These are phyloP conservation scores for Podospora tetraspora DNA, from an alignment of 495 filamentous ascomycete species.

Conservation along the genomic window DNA sequence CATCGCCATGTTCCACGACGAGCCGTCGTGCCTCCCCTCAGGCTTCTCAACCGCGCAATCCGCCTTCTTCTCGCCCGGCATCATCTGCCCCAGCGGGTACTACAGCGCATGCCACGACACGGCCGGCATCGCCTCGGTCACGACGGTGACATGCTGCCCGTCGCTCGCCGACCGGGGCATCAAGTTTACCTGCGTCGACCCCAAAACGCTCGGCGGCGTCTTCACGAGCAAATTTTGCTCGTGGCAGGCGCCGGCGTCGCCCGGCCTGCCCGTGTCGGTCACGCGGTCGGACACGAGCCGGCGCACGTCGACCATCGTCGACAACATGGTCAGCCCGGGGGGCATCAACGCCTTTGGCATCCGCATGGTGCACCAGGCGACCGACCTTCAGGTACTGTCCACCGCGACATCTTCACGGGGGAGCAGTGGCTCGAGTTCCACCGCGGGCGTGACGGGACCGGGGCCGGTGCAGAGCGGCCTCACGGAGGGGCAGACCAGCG, in stretches of 20 bases:
- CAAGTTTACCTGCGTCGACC: constrained; percentile 17
- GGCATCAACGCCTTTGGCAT: constrained; percentile 26
- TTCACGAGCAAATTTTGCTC: constrained; percentile 23
- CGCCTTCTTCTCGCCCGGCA: constrained; percentile 27
- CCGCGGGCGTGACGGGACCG: background rate
- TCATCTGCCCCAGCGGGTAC: constrained; percentile 27
- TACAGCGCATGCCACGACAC: constrained; percentile 20
- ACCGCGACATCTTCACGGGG: background rate
- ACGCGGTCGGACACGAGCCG: constrained; percentile 14
- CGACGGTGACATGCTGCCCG: constrained; percentile 29
- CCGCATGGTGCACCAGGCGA: constrained; percentile 26
- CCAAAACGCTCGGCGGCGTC: constrained; percentile 6
- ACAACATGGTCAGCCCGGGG: constrained; percentile 3
- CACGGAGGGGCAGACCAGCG: background rate
- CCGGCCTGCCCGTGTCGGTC: constrained; percentile 6
- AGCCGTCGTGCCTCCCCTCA: constrained; percentile 19
- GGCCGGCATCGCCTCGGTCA: constrained; percentile 18
- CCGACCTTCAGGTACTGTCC: constrained; percentile 4
- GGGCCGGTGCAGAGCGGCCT: background rate
- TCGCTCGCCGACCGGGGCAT: constrained; percentile 8
- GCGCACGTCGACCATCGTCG: background rate
- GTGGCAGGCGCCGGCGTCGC: constrained; percentile 13
- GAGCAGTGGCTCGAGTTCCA: background rate
- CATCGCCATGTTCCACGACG: constrained; percentile 18
- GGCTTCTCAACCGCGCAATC: constrained; percentile 16